Conservation (phyloP, 2,329 filamentous ascomycete genomes). For the Dryadomyces quercus-mongolicae region DNA sequence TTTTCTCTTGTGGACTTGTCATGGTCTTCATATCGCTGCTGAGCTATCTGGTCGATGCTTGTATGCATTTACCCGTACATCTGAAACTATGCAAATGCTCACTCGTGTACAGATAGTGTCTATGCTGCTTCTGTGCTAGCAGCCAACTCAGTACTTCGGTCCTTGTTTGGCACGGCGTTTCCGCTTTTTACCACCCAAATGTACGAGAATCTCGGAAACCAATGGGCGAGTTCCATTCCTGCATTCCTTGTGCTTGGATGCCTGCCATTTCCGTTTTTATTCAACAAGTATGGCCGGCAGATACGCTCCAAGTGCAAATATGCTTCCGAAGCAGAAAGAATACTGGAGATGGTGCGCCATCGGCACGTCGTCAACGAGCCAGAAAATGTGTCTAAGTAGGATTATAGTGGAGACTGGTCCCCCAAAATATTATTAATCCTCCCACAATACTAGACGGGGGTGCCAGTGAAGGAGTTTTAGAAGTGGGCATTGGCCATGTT, state of each 20-base stretch:
- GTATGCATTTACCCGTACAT: too few species aligned
- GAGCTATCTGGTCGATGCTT: conserved; percentile 58
- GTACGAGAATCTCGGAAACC: conserved; percentile 49
- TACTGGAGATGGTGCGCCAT: too few species aligned
- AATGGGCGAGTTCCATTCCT: conserved; percentile 63
- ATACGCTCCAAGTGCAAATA: conserved; percentile 61
- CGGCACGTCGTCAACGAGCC: too few species aligned
- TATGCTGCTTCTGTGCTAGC: conserved; percentile 65
- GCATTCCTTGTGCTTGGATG: conserved; percentile 61
- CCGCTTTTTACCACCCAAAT: conserved; percentile 54
- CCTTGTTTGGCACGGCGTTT: conserved; percentile 58
- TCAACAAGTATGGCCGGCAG: conserved; percentile 55
- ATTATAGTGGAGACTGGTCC: too few species aligned
- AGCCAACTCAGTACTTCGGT: conserved; percentile 58
- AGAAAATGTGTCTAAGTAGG: too few species aligned
- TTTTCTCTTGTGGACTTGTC: conserved; percentile 35
- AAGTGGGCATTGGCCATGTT: too few species aligned
- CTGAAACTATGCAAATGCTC: too few species aligned
- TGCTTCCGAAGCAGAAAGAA: conserved; percentile 41
- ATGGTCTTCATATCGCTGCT: conserved; percentile 51
- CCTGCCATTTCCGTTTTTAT: conserved; percentile 61
- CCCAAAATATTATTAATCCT: too few species aligned
- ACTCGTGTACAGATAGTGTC: conserved; percentile 40
- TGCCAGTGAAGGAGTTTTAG: too few species aligned
- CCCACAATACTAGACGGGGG: too few species aligned